These are phyloP conservation scores for Rhododendron simsii DNA, from an alignment of 148 eudicot species.

Conservation along the genomic window DNA sequence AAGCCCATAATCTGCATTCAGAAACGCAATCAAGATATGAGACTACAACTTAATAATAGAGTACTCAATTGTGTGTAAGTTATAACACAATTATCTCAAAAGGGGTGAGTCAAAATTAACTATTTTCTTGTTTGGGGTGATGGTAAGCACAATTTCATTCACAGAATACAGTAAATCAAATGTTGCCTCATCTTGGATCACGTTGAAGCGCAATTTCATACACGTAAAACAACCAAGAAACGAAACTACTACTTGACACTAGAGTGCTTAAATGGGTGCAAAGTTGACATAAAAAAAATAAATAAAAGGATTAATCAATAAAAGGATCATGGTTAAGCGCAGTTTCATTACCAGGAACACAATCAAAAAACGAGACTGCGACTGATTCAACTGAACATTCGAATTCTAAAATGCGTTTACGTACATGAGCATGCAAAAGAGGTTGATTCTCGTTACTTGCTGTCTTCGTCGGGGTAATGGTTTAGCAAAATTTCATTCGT, in stretches of 20 bases:
- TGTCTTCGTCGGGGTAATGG: background rate
- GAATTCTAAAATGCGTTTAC: background rate
- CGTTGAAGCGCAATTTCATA: background rate
- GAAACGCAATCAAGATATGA: background rate
- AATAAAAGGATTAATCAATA: too few species aligned
- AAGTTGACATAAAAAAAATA: too few species aligned
- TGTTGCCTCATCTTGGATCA: background rate
- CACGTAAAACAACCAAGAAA: background rate
- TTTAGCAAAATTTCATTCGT: background rate
- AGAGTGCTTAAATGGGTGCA: background rate
- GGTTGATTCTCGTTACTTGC: background rate
- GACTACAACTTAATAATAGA: background rate
- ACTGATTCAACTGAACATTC: background rate
- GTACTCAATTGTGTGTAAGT: background rate
- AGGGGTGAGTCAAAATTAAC: background rate
- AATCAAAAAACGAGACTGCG: background rate
- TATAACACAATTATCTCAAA: background rate
- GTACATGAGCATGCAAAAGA: background rate
- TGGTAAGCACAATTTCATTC: background rate
- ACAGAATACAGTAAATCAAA: too few species aligned
- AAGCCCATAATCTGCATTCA: slow-evolving; percentile 6
- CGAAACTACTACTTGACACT: background rate
- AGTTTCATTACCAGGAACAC: background rate
- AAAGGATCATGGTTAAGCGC: background rate
- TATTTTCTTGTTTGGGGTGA: background rate